A percentile compares a stretch with the other conserved stretches of the same genome.
These are phyloP conservation scores for Hypoxylon sp. DNA, from an alignment of 2,329 filamentous ascomycete genomes.

Conservation along the genomic window DNA sequence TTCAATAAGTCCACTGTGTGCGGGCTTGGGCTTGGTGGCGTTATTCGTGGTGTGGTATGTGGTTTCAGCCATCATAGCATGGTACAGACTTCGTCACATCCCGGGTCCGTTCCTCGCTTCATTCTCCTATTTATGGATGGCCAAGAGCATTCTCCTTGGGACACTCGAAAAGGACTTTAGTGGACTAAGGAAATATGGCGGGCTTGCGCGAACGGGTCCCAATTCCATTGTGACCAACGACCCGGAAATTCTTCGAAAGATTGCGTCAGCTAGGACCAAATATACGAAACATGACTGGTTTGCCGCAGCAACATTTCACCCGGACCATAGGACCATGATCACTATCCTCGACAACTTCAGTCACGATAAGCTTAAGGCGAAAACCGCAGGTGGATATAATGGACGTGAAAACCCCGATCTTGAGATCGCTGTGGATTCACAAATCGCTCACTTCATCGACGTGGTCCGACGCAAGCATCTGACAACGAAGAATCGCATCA, in stretches of 20 bases:
- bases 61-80: constrained; percentile 45
- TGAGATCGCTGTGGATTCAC: constrained; percentile 41
- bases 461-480: constrained; percentile 45
- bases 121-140: constrained; percentile 60
- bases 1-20: not conserved
- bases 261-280: constrained; percentile 51
- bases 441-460: constrained; percentile 39
- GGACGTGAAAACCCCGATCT: constrained; percentile 45
- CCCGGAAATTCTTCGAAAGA: constrained; percentile 56
- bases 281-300: constrained; percentile 45
- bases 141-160: constrained; percentile 41
- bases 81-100: constrained; percentile 57
- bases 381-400: constrained; percentile 41
- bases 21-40: not conserved
- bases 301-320: constrained; percentile 33
- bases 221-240: constrained; percentile 59
- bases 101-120: constrained; percentile 56
- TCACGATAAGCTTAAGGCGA: constrained; percentile 56
- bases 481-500: constrained; percentile 4
- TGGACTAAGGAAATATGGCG: constrained; percentile 47
- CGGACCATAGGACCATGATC: constrained; percentile 66
- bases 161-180: constrained; percentile 32
- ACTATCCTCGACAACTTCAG: constrained; percentile 61
- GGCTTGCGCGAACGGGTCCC: constrained; percentile 59
- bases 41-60: constrained; percentile 31